These are phyloP conservation scores for Fagus crenata DNA, from an alignment of 306 rosid species.

Conservation along the genomic window DNA sequence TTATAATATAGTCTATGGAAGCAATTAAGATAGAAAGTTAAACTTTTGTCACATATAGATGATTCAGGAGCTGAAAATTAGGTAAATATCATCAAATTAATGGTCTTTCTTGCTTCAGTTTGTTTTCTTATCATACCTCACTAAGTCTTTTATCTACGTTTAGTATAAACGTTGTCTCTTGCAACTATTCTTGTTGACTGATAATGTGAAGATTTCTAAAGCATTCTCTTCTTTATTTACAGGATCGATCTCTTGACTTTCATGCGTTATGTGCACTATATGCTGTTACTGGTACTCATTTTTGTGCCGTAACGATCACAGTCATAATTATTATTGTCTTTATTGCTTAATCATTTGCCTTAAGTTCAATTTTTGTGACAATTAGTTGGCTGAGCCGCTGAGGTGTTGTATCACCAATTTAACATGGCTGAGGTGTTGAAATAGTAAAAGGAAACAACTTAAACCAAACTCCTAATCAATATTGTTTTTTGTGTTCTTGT, in stretches of 20 bases:
- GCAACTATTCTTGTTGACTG: constrained; percentile 7
- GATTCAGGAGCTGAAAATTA: background rate
- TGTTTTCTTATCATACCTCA: background rate
- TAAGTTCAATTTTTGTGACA: background rate
- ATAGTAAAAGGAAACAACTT: background rate
- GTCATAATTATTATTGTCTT: constrained; percentile 20
- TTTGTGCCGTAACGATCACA: constrained; percentile 32
- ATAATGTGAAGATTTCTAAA: constrained; percentile 40
- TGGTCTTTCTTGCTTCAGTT: background rate
- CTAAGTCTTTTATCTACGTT: background rate
- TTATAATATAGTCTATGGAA: background rate
- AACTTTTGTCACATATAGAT: background rate
- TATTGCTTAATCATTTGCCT: constrained; percentile 5
- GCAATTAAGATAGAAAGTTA: background rate
- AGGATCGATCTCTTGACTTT: constrained; percentile 98
- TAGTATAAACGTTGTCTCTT: background rate
- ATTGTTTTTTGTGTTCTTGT: background rate
- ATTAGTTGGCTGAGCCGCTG: background rate
- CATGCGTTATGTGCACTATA: constrained; percentile 95
- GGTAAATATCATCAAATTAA: background rate
- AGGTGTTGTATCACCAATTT: background rate
- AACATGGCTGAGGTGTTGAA: background rate
- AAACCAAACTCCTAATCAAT: constrained; percentile 14
- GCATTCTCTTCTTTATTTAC: constrained; percentile 47
- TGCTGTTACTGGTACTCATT: constrained; percentile 85